Percentiles rank a stretch among this genome's conserved stretches.
These are phyloP conservation scores for Kingdonia uniflora DNA, from an alignment of 164 flowering plant genomes.

Conservation along the genomic window DNA sequence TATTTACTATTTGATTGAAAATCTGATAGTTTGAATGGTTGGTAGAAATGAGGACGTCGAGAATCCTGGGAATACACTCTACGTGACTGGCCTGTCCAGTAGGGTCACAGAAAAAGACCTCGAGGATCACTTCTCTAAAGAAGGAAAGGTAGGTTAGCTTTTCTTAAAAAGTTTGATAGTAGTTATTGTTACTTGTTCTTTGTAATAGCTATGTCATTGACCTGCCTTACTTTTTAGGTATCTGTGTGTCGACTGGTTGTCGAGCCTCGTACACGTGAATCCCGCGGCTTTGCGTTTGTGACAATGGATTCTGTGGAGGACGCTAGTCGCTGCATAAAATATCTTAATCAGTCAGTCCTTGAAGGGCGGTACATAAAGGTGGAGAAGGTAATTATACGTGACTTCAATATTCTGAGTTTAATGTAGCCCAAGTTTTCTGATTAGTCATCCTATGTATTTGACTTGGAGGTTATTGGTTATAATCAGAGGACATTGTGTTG, in stretches of 20 bases:
- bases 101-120: conserved; percentile 72
- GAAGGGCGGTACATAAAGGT: conserved; percentile 90
- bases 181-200: no score
- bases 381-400: conserved; percentile 51
- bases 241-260: conserved; percentile 67
- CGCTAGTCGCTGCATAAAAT: conserved; percentile 72
- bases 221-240: conserved; percentile 32
- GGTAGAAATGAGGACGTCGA: conserved; percentile 23
- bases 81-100: conserved; percentile 77
- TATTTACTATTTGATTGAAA: neutral
- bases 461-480: conserved; percentile 86
- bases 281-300: conserved; percentile 88
- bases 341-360: conserved; percentile 77
- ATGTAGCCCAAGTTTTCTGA: conserved; percentile 5
- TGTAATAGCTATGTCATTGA: neutral
- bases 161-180: neutral
- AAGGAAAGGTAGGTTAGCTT: conserved; percentile 80
- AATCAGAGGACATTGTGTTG: conserved; percentile 91
- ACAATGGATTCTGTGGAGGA: conserved; percentile 74
- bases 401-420: conserved; percentile 8
- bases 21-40: neutral
- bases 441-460: conserved; percentile 34
- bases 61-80: conserved; percentile 80
- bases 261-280: conserved; percentile 84
- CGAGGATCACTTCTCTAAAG: conserved; percentile 69